These are phyloP conservation scores for Eutypa lata DNA, from an alignment of 2,329 filamentous ascomycete species.

Conservation along the genomic window DNA sequence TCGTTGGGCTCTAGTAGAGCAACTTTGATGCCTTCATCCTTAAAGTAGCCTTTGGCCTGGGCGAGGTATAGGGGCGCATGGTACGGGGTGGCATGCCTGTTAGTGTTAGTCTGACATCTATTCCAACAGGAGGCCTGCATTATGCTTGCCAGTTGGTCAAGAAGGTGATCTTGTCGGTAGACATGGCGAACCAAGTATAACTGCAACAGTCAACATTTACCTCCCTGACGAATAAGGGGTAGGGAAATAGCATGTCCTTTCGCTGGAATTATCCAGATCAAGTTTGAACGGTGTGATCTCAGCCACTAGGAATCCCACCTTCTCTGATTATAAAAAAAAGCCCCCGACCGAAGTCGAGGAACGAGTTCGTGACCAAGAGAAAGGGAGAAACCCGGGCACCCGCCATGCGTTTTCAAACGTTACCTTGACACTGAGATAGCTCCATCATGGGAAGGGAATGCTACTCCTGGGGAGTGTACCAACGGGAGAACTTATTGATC, in stretches of 20 bases:
- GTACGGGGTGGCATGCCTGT: constrained; percentile 78
- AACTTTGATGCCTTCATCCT: constrained; percentile 73
- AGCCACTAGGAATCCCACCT: constrained; percentile 14
- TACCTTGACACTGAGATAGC: constrained; percentile 39
- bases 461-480: constrained; percentile 15
- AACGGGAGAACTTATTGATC: not conserved
- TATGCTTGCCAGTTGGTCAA: constrained; percentile 72
- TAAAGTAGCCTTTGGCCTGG: constrained; percentile 72
- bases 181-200: constrained; percentile 56
- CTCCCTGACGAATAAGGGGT: constrained; percentile 23
- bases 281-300: constrained; percentile 50
- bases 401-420: constrained; percentile 36
- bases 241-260: constrained; percentile 78
- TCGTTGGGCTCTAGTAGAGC: constrained; percentile 76
- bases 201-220: constrained; percentile 47
- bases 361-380: constrained; percentile 4
- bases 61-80: constrained; percentile 76
- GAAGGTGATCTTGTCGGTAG: constrained; percentile 82
- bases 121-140: constrained; percentile 1
- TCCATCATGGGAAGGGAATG: constrained; percentile 26
- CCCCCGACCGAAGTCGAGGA: constrained; percentile 8
- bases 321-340: not conserved
- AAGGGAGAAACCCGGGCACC: constrained; percentile 33
- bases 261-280: constrained; percentile 87
- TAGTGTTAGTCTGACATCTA: constrained; percentile 12